phyloP scores from a whole-genome alignment of 2,329 filamentous ascomycete species.

The Aspergillus felis region DNA sequence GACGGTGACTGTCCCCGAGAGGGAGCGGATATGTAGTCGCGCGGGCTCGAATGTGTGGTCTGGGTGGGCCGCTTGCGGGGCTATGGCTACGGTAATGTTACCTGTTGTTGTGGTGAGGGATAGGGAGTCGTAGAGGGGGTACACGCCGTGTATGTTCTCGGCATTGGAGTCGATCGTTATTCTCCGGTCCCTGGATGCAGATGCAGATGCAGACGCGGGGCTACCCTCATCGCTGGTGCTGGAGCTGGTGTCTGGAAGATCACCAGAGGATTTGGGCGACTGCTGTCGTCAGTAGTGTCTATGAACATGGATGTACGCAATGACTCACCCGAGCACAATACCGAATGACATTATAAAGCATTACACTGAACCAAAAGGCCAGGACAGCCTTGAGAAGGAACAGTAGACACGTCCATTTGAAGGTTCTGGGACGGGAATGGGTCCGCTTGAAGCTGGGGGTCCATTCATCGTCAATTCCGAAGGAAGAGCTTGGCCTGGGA shows the following conservation, averaged over 20 bases:
- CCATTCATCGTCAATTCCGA: background rate
- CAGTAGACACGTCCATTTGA: background rate
- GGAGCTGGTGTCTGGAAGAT: background rate
- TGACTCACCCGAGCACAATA: background rate
- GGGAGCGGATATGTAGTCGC: conserved; percentile 21
- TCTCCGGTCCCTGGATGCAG: conserved; percentile 3
- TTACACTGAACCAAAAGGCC: background rate
- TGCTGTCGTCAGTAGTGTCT: background rate
- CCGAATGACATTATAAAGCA: background rate
- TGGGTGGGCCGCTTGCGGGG: conserved; percentile 26
- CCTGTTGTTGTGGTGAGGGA: conserved; percentile 28
- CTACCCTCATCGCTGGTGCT: no score
- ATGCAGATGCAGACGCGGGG: background rate
- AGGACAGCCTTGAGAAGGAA: background rate
- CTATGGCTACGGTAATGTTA: conserved; percentile 24
- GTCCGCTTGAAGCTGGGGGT: background rate
- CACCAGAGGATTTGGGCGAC: background rate
- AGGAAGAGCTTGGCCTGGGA: background rate
- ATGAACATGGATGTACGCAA: background rate
- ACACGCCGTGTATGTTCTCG: conserved; percentile 23
- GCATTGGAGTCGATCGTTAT: conserved; percentile 16
- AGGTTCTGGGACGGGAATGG: background rate
- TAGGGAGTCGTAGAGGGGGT: conserved; percentile 30
- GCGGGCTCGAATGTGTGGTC: conserved; percentile 22
- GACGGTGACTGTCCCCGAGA: conserved; percentile 25